Base-by-base conservation (phyloP, 2,329 filamentous ascomycete species). In the Fusarium concolor region DNA sequence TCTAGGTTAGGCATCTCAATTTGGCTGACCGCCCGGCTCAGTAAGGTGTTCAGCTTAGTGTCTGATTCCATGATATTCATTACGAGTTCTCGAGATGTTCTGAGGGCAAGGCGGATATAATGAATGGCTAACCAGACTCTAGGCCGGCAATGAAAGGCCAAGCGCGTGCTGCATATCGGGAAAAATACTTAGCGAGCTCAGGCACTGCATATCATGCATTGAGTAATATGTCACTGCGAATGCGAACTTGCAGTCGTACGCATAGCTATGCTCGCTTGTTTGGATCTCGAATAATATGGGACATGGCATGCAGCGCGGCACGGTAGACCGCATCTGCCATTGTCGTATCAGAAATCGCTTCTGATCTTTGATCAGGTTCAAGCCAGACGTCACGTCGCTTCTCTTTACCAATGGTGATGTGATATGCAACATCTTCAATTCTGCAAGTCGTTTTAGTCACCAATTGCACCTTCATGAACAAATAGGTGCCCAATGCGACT, bases 11-110 rank as follows among this genome's bases (percentile, higher is more conserved):
- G 63, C 61, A 67, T 56, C 46, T 64, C 53, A 28, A 47, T 47
- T 54, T 47, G 29, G 54, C 50, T 74, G 68, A 66, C 69, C 69
- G 67, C 65, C 66, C 61, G 60, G 62, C 58, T 51, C 46, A 38
- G 46, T 38, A 41, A 14, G 29, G 11, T 14, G 12, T 18, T 37
- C 28, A n/a, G 18, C 31, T 53, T 24, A 26, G 22, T 41, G 29
- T 33, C 47, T 42, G 14, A 29, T 28, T 58, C 37, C 37, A 52
- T 41, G 28, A 31, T 47, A 43, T 68, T 55, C 29, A 55, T 41
- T 28, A 31, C 44, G 28, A 65, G 20, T 44, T 45, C 24, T 52
- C 44, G 15, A 42, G 28, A 18, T 41, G 38, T 46, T 29, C 15
- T 22, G 26, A 65, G 38, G 56, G 33, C 56, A 58, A 67, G 71